Base-by-base conservation (phyloP, 2,329 filamentous ascomycete species). In the Curvularia verruculosa region DNA sequence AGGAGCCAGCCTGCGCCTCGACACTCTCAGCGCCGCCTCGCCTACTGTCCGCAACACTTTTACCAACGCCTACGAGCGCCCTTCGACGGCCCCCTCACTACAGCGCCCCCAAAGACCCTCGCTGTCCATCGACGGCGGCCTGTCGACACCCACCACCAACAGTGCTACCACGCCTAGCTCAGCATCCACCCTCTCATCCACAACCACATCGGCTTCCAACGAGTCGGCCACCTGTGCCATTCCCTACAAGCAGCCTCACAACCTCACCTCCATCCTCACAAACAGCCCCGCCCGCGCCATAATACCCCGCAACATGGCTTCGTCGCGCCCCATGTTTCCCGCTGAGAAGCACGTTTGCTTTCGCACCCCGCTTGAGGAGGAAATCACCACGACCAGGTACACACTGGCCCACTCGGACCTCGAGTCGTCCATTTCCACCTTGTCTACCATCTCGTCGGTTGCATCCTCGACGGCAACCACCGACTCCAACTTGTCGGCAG, bases 41-140 rank as follows among this genome's bases (percentile, higher is more conserved):
- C 86, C 86, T 10, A 88, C 85, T 1, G 77, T 81, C 40, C 79
- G 83, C 65, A 88, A 87, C 72, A 88, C 85, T 49, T 86, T 86
- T 68, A 81, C 78, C 65, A 88, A 88, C 74, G 82, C 83, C 49
- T 86, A 85, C 64, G 81, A 84, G 52, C 74, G 78, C 51, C 72
- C 77, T 19, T 67, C 73, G 13, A 56, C 71, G 40, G 54, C 64
- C 31, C 56, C 69, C 39, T 51, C 68, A 44, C 50, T 29, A 52
- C 71, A 60, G 61, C 67, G 67, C 51, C 70, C 70, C 29, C 52
- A 61, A n/a, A 66, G 70, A 50, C 70, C 72, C 37, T 69, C 64
- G 36, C 65, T 76, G 39, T 71, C 69, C 36, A 75, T 77, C 39
- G 66, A 71, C 68, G 76, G 63, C 66, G 70, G 65, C 60, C 56